Percentiles rank a stretch among this genome's conserved stretches.
Conservation (phyloP, 2,329 filamentous ascomycete species). For the Phialophora chinensis region DNA sequence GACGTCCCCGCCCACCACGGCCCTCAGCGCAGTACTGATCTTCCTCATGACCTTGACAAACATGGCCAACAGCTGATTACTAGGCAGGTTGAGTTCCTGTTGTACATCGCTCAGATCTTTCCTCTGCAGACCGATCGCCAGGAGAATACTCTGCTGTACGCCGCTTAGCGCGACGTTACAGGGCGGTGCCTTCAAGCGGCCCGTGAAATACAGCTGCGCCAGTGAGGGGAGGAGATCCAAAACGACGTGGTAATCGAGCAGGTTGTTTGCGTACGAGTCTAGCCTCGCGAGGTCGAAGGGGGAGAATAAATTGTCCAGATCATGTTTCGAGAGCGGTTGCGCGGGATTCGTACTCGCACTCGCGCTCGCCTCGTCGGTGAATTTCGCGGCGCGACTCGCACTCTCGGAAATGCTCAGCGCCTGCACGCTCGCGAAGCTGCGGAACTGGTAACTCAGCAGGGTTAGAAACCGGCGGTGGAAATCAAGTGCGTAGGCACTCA, state of each 20-base stretch:
- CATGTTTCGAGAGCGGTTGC: constrained; percentile 68
- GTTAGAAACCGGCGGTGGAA: constrained; percentile 94
- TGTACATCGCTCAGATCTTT: constrained; percentile 84
- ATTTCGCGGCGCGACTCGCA: constrained; percentile 58
- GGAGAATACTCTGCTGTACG: constrained; percentile 84
- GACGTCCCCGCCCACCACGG: constrained; percentile 75
- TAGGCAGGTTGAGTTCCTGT: constrained; percentile 74
- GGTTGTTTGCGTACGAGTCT: constrained; percentile 93
- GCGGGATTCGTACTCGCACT: constrained; percentile 70
- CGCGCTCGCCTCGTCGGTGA: constrained; percentile 48
- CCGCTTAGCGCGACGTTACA: constrained; percentile 72
- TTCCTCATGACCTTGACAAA: constrained; percentile 97
- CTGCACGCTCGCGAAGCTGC: constrained; percentile 75
- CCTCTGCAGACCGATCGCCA: constrained; percentile 89
- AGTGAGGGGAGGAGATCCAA: constrained; percentile 87
- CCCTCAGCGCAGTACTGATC: constrained; percentile 77
- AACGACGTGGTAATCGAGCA: constrained; percentile 97
- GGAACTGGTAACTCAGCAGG: constrained; percentile 91
- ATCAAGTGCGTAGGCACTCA: constrained; percentile 87
- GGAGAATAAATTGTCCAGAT: constrained; percentile 78
- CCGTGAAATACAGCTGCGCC: constrained; percentile 82
- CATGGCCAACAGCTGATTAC: constrained; percentile 87
- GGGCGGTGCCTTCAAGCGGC: constrained; percentile 63
- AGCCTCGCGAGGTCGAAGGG: constrained; percentile 95
- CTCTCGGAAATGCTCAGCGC: constrained; percentile 89